Evolutionary conservation across 805 yeast species (phyloP).

Genomic region (Wickerhamiella kurtzmanii): DNA sequence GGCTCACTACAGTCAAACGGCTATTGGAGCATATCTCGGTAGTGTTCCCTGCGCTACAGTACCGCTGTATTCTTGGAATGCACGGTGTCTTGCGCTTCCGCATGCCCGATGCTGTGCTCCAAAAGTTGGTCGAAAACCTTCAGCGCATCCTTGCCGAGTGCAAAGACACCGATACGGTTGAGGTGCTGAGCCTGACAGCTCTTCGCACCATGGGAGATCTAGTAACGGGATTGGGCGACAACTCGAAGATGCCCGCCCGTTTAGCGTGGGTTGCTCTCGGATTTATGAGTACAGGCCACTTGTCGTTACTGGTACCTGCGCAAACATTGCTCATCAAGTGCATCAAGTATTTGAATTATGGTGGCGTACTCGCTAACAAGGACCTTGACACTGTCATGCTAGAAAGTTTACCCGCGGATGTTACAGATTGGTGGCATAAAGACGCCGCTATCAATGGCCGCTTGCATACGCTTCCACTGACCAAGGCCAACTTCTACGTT

Average conservation of each 20-base stretch:
- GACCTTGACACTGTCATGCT: neutral
- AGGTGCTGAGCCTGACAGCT: neutral
- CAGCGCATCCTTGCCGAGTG: constrained; percentile 1
- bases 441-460: neutral
- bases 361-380: neutral
- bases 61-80: constrained; percentile 4
- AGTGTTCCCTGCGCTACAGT: constrained; percentile 5
- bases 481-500: neutral
- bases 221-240: constrained; percentile 1
- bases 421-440: neutral
- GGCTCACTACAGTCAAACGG: neutral
- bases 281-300: neutral
- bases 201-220: neutral
- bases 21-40: neutral
- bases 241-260: neutral
- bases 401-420: neutral
- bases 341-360: neutral
- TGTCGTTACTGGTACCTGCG: constrained; percentile 1
- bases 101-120: neutral
- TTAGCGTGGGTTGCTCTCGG: constrained; percentile 1
- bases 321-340: neutral
- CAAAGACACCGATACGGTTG: neutral
- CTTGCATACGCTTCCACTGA: neutral
- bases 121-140: neutral
- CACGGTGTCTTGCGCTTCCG: constrained; percentile 4